phyloP scores from a whole-genome alignment of 352 stramenopile genomes.

The Phytopythium boreale region DNA sequence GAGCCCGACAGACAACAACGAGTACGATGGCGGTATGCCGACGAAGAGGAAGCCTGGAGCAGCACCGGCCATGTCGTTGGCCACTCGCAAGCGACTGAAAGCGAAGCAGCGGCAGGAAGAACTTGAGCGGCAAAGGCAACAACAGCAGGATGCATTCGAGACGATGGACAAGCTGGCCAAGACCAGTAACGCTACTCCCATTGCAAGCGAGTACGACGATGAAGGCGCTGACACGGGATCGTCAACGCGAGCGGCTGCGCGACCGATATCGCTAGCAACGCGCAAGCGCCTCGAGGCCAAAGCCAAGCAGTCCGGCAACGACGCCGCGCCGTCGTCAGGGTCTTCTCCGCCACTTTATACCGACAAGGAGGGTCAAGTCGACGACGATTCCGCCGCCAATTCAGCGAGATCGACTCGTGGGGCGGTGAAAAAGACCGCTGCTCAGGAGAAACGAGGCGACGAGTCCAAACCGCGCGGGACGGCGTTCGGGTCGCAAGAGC shows the following conservation, averaged over 20 bases:
- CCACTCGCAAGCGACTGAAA: conserved; percentile 50
- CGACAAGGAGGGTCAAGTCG: background rate
- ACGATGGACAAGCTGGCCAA: background rate
- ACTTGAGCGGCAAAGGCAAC: conserved; percentile 9
- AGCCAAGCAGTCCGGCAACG: conserved; percentile 23
- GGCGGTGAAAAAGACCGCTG: conserved; percentile 10
- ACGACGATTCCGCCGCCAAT: background rate
- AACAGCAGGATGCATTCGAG: background rate
- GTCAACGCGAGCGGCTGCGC: background rate
- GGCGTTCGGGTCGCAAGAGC: conserved; percentile 46
- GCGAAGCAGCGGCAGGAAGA: conserved; percentile 36
- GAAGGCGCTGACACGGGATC: background rate
- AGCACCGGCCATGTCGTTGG: conserved; percentile 6
- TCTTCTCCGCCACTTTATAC: background rate
- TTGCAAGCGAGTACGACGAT: background rate
- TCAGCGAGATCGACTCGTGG: background rate
- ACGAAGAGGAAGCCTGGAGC: conserved; percentile 5
- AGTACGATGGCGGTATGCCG: conserved; percentile 8
- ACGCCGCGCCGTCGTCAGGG: background rate
- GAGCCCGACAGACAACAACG: conserved; percentile 19
- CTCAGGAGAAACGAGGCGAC: conserved; percentile 6
- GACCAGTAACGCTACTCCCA: background rate
- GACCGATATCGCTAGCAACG: conserved; percentile 21
- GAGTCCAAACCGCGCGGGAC: conserved; percentile 11
- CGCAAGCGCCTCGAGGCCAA: conserved; percentile 70